A percentile compares a stretch with the other conserved stretches of the same genome.
Conservation (phyloP, 202 grass and related monocot genomes). For the Saccharum hybrid region DNA sequence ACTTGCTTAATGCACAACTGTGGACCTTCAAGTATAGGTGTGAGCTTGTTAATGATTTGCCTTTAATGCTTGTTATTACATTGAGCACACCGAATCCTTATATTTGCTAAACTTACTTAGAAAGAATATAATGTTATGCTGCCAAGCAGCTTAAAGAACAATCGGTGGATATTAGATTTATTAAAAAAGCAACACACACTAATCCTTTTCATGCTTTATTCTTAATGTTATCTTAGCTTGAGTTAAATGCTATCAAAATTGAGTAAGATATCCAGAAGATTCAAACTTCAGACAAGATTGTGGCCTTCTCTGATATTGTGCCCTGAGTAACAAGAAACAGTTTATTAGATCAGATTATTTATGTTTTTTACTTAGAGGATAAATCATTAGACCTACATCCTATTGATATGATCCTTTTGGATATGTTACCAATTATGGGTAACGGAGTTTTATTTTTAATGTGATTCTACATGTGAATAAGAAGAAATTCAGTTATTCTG, state of each 20-base stretch:
- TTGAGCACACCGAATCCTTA: background rate
- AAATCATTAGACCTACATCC: slow-evolving; percentile 1
- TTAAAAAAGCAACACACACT: background rate
- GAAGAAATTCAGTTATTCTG: background rate
- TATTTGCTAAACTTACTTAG: background rate
- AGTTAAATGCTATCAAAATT: slow-evolving; percentile 7
- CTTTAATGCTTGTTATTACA: slow-evolving; percentile 24
- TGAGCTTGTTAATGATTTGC: background rate
- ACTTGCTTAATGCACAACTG: slow-evolving; percentile 68
- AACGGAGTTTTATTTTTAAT: background rate
- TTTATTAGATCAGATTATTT: background rate
- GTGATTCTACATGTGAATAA: background rate
- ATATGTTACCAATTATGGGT: background rate
- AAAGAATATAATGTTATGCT: background rate
- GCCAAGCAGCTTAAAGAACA: background rate
- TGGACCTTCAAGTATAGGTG: slow-evolving; percentile 98
- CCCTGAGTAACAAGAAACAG: slow-evolving; percentile 19
- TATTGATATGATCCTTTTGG: background rate
- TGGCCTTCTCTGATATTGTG: background rate
- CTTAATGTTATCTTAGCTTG: slow-evolving; percentile 4
- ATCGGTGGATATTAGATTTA: background rate
- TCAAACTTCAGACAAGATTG: slow-evolving; percentile 15
- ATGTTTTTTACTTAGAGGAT: background rate
- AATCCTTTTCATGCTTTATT: slow-evolving; percentile 11
- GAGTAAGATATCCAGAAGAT: slow-evolving; percentile 17